Percentiles rank a stretch among this genome's conserved stretches.
Evolutionary conservation across 2,329 filamentous ascomycete species (phyloP).

Genomic region (Plenodomus lindquistii): DNA sequence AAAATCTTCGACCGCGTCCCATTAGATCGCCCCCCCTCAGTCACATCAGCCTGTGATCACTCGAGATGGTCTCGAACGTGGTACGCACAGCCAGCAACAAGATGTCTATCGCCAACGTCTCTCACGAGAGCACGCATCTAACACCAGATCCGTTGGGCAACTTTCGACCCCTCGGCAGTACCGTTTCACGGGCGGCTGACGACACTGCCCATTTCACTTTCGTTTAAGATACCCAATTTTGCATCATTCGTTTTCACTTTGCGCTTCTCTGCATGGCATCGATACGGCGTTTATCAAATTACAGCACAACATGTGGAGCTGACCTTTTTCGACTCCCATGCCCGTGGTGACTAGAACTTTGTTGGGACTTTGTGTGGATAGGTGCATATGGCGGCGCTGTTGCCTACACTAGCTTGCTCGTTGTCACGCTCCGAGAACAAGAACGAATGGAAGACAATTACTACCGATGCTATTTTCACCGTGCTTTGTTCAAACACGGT

Average conservation of each 20-base stretch:
- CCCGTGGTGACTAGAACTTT: conserved; percentile 9
- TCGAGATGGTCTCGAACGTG: neutral
- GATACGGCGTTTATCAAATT: conserved; percentile 23
- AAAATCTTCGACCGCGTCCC: conserved; percentile 25
- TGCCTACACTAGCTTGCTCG: conserved; percentile 28
- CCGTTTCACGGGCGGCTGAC: conserved; percentile 12
- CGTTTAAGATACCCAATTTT: conserved; percentile 33
- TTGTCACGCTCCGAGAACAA: conserved; percentile 11
- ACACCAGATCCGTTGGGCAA: neutral
- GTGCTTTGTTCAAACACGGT: neutral
- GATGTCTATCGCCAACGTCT: neutral
- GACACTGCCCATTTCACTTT: conserved; percentile 25
- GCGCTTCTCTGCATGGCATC: conserved; percentile 21
- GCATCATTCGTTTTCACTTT: conserved; percentile 4
- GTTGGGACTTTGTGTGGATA: conserved; percentile 26
- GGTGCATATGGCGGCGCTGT: conserved; percentile 22
- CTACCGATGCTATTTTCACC: neutral
- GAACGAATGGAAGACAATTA: neutral
- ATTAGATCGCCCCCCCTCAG: neutral
- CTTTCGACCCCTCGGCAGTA: neutral
- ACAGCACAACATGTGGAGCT: conserved; percentile 16
- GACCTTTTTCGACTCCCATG: conserved; percentile 11
- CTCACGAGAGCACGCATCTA: too few species aligned
- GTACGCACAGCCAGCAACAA: neutral
- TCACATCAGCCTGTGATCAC: neutral